Evolutionary conservation across 805 yeast genomes (phyloP).

Genomic region (Kazachstania taianensis): DNA sequence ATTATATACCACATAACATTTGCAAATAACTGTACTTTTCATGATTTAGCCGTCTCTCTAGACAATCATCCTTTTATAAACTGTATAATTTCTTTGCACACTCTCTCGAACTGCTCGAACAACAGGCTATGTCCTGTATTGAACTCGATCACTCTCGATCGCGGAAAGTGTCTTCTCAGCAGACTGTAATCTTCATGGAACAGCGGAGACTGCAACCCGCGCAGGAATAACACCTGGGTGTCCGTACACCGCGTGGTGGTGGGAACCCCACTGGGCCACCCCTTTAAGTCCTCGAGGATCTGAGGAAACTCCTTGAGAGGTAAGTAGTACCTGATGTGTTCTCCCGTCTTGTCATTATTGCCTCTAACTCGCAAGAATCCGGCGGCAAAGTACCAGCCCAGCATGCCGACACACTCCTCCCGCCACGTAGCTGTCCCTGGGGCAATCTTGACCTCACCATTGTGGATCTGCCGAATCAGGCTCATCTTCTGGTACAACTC

Average conservation of each 20-base stretch:
- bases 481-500: slow-evolving; percentile 16
- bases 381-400: slow-evolving; percentile 23
- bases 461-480: slow-evolving; percentile 14
- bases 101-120: slow-evolving; percentile 20
- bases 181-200: slow-evolving; percentile 27
- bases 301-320: slow-evolving; percentile 22
- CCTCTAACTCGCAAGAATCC: slow-evolving; percentile 20
- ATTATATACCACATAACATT: too few species aligned
- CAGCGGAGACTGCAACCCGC: slow-evolving; percentile 35
- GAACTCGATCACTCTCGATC: slow-evolving; percentile 17
- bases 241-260: slow-evolving; percentile 6
- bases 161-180: slow-evolving; percentile 19
- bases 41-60: not conserved
- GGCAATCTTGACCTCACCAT: slow-evolving; percentile 13
- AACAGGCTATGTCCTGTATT: slow-evolving; percentile 26
- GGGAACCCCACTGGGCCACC: slow-evolving; percentile 12
- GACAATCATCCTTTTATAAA: slow-evolving; percentile 14
- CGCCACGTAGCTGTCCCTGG: slow-evolving; percentile 20
- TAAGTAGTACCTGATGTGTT: slow-evolving; percentile 12
- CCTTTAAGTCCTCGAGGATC: slow-evolving; percentile 15
- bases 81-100: slow-evolving; percentile 9
- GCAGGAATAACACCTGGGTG: slow-evolving; percentile 35
- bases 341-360: slow-evolving; percentile 11
- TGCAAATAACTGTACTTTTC: not conserved
- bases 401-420: slow-evolving; percentile 10